Evolutionary conservation across 2,329 filamentous ascomycete species (phyloP), one percentile per base, ranked within the genome.

Genomic region (Phyllosticta citrichinensis): DNA sequence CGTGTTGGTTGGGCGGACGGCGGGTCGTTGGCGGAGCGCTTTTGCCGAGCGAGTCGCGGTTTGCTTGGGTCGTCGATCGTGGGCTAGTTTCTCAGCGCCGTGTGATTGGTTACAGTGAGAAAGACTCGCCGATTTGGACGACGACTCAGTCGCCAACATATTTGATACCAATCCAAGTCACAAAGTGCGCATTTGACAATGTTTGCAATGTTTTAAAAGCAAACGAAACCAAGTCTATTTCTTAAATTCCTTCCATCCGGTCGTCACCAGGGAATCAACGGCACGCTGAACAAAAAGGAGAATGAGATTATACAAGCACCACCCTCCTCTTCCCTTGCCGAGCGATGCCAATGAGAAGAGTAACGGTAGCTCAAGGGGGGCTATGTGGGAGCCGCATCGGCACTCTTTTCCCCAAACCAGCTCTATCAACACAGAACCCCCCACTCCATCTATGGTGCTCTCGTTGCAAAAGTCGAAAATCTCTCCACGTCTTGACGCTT

Each of bases 271-370:
- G 20, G 56, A 27, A 40, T 50, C 17, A 33, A 47, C 53, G 40
- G 55, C 54, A 27, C 60, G 51, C 56, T 56, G 27, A 58, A 62
- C 51, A 55, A 62, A 55, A 62, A 62, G 24, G 60, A 58, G 55
- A 61, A 57, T 57, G 47, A 56, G 54, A 56, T 55, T 62, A 56
- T 62, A 62, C 60, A 62, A 20, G 57, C 57, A 56, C 60, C 50
- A 50, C 56, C 20, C 33, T 25, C 24, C 10, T 22, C 30, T 52
- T 52, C 33, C 53, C 55, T 55, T 47, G 51, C 60, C 57, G 50
- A 57, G 57, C 35, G 20, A n/a, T 62, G 55, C 60, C 30, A 61
- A 57, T 54, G 59, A 57, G 59, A 57, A 61, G 54, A 53, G 54
- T 53, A 40, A 55, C 55, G 56, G 14, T 47, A 57, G 54, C 54